Percentiles rank a stretch among this genome's conserved stretches.
phyloP scores from a whole-genome alignment of 768 basidiomycete genomes.

The Termitomyces heimii region DNA sequence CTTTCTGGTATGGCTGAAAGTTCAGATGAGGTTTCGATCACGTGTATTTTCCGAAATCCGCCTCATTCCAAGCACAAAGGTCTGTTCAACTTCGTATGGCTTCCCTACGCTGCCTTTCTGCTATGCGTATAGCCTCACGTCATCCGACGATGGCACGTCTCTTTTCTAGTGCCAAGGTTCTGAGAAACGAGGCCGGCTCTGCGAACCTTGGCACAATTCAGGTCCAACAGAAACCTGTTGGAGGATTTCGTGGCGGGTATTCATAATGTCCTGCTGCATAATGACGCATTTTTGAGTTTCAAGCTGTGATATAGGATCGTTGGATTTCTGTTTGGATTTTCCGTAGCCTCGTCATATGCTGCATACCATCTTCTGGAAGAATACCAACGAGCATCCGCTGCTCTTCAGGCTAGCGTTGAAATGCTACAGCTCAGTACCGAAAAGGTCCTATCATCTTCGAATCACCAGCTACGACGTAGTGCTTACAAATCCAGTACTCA shows the following conservation, averaged over 20 bases:
- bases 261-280: constrained; percentile 1
- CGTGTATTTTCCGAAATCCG: constrained; percentile 8
- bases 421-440: constrained; percentile 80
- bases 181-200: constrained; percentile 34
- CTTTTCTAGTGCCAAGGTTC: constrained; percentile 37
- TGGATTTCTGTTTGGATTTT: constrained; percentile 87
- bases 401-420: constrained; percentile 82
- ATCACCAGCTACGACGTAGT: background rate
- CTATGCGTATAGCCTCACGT: constrained; percentile 9
- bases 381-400: constrained; percentile 83
- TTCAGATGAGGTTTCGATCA: background rate
- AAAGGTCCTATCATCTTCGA: constrained; percentile 41
- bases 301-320: constrained; percentile 47
- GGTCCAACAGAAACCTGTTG: constrained; percentile 68
- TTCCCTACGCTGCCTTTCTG: constrained; percentile 25
- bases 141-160: constrained; percentile 22
- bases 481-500: constrained; percentile 19
- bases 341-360: constrained; percentile 79
- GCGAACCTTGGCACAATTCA: constrained; percentile 51
- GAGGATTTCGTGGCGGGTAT: constrained; percentile 65
- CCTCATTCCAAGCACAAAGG: background rate
- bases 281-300: constrained; percentile 3
- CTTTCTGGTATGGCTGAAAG: background rate
- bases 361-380: constrained; percentile 88
- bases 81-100: constrained; percentile 19